A percentile compares a stretch with the other conserved stretches of the same genome.
Conservation (phyloP, 352 stramenopile species). For the Phytophthora pluvialis region DNA sequence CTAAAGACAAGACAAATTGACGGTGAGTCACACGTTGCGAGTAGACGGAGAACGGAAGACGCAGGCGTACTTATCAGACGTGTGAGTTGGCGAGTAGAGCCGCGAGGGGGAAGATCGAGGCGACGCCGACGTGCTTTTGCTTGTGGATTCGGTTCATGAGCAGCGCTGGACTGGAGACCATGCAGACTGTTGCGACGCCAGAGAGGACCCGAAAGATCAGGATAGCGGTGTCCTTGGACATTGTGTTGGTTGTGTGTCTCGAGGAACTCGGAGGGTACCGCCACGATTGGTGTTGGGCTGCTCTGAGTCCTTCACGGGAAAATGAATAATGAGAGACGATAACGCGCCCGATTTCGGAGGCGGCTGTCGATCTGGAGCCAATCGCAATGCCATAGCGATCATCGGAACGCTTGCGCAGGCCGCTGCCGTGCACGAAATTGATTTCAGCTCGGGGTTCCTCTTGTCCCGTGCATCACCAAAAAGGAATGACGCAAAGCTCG, state of each 20-base stretch:
- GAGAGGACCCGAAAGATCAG: slow-evolving; percentile 39
- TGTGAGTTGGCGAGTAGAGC: slow-evolving; percentile 48
- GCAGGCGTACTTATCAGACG: slow-evolving; percentile 41
- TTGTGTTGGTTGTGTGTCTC: slow-evolving; percentile 5
- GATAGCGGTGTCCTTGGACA: slow-evolving; percentile 33
- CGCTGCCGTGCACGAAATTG: slow-evolving; percentile 15
- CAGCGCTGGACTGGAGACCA: slow-evolving; percentile 50
- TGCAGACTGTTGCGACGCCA: slow-evolving; percentile 38
- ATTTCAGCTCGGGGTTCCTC: slow-evolving; percentile 14
- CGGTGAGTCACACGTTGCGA: slow-evolving; percentile 5
- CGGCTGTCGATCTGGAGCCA: not conserved
- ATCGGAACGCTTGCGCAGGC: slow-evolving; percentile 19
- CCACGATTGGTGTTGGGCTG: slow-evolving; percentile 22
- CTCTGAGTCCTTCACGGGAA: slow-evolving; percentile 16
- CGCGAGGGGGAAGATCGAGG: slow-evolving; percentile 47
- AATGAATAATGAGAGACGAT: slow-evolving; percentile 22
- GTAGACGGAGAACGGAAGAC: slow-evolving; percentile 14
- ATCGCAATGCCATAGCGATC: slow-evolving; percentile 16
- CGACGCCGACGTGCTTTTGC: slow-evolving; percentile 42
- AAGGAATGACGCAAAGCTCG: slow-evolving; percentile 20
- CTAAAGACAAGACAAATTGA: slow-evolving; percentile 26
- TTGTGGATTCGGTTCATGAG: slow-evolving; percentile 50
- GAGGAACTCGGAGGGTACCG: slow-evolving; percentile 6
- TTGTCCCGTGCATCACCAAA: slow-evolving; percentile 22
- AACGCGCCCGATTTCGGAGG: not conserved